Conservation (phyloP, 2,329 filamentous ascomycete species). For the Cercospora sojina region DNA sequence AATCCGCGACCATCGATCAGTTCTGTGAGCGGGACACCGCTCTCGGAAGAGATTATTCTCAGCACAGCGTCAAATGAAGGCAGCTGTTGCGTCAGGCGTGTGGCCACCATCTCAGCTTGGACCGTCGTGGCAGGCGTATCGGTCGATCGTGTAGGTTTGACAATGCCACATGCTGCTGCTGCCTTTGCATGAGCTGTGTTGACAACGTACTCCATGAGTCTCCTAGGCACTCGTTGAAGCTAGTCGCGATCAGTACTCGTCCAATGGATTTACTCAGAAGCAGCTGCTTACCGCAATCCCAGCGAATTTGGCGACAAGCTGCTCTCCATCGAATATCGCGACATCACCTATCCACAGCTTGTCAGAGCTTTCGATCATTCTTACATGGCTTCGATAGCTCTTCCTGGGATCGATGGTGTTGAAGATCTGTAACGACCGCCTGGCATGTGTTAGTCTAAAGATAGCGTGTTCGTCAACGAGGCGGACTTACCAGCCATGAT, state of each 20-base stretch:
- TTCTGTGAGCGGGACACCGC: not conserved
- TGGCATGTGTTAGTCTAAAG: not conserved
- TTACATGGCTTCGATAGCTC: not conserved
- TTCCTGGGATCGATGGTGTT: not conserved
- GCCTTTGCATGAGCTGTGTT: not conserved
- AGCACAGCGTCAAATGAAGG: not conserved
- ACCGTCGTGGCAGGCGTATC: not conserved
- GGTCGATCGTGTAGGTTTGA: not conserved
- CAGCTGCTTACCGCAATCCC: not conserved
- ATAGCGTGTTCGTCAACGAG: not conserved
- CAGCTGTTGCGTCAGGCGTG: not conserved
- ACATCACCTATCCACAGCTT: conserved; percentile 1
- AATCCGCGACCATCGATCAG: not conserved
- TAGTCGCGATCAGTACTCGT: not conserved
- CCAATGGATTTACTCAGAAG: not conserved
- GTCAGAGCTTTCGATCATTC: not conserved
- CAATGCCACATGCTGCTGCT: not conserved
- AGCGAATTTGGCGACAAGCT: not conserved
- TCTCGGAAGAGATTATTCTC: not conserved
- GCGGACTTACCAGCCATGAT: conserved; percentile 35
- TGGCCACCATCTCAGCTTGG: not conserved
- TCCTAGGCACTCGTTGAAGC: not conserved
- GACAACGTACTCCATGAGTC: not conserved
- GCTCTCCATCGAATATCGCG: not conserved
- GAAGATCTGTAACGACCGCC: conserved; percentile 15